phyloP scores from a whole-genome alignment of 345 rosid genomes.

The Syzygium aqueum region DNA sequence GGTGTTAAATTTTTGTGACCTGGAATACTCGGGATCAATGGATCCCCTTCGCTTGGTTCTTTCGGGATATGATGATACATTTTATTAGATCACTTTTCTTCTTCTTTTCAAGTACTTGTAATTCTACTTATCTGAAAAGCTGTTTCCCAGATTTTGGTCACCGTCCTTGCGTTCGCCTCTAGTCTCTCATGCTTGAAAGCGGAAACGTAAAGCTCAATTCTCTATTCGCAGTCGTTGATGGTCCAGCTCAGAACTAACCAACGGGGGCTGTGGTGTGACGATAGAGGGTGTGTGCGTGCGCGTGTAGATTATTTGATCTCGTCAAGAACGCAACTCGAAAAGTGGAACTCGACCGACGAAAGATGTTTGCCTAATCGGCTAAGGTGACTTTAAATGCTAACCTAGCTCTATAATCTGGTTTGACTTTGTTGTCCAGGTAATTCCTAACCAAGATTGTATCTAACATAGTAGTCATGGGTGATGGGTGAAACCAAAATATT shows the following conservation, averaged over 20 bases:
- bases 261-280: neutral
- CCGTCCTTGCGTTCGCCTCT: neutral
- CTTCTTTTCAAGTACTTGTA: neutral
- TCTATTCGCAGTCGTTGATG: neutral
- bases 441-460: accelerated
- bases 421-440: too few species aligned
- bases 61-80: neutral
- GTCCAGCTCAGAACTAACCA: neutral
- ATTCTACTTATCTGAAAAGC: neutral
- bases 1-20: neutral
- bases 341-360: neutral
- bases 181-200: neutral
- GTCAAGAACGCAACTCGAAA: neutral
- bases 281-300: neutral
- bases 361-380: neutral
- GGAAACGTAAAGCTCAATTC: neutral
- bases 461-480: too few species aligned
- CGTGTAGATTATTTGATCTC: neutral
- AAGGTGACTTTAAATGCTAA: too few species aligned
- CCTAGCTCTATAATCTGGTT: too few species aligned
- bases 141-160: neutral
- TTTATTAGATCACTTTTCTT: neutral
- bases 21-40: neutral
- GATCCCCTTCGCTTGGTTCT: neutral
- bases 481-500: too few species aligned